Evolutionary conservation across 164 flowering plant genomes (phyloP), one percentile per base, ranked within the genome.

Genomic region (Macadamia integrifolia): DNA sequence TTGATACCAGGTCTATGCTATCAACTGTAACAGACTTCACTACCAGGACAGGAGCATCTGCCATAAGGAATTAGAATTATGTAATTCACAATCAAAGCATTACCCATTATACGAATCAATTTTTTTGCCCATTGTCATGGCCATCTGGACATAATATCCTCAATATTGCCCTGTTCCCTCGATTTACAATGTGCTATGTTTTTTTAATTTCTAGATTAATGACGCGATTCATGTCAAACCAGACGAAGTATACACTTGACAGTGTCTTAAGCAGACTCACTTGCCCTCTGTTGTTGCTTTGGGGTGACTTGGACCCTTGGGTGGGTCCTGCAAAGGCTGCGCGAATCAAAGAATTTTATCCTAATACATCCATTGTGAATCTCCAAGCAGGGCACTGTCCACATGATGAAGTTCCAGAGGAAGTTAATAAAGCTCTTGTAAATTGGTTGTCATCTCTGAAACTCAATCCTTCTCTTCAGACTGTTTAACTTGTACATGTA

Each of bases 291-390:
- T 71, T 92, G 71, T 60, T 94, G 81, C 80, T 94, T 12, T 94
- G 99, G 97, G 99, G 97, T 6, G 99, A 94, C 76, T 80, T 89
- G 18, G 99, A 94, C 73, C 99, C 99, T n/a, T 94, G 99, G 97
- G 97, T 90, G 0, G 99, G 97, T 17, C 89, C 97, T 58, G 81
- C 90, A 0, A 94, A 94, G 76, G 99, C 99, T 3, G 75, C 61
- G 48, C 68, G 85, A 58, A 94, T 92, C 80, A 90, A 90, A 69
- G 97, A 90, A 66, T 89, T 90, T 62, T 92, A 94, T 66, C 87
- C 97, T 17, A 87, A 86, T 13, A 78, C 94, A 14, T 75, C 93
- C 9, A 73, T 92, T 43, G 96, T 90, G 43, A 81, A 80, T 76
- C 80, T 94, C 15, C 89, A 89, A 76, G 98, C 97, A 1, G 98